phyloP scores from a whole-genome alignment of 768 basidiomycete species.

The Russula dissimulans region DNA sequence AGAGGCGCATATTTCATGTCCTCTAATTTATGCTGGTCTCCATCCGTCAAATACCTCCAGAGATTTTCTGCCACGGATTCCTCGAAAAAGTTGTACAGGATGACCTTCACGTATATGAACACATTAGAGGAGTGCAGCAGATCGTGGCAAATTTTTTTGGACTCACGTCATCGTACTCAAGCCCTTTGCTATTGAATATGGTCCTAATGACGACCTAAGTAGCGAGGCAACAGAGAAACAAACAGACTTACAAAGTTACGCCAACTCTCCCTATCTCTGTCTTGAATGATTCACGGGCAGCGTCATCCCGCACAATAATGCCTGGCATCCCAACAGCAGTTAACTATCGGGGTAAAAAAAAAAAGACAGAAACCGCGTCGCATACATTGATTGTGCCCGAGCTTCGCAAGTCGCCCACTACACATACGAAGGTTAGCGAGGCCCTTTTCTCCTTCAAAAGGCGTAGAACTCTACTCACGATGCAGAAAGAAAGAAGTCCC shows the following conservation, averaged over 20 bases:
- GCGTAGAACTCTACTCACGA: background rate
- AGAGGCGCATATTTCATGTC: background rate
- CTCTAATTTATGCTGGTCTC: background rate
- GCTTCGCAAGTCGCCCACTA: slow-evolving; percentile 43
- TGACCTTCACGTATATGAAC: slow-evolving; percentile 35
- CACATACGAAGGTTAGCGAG: background rate
- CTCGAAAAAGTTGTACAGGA: slow-evolving; percentile 67
- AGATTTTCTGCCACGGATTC: slow-evolving; percentile 40
- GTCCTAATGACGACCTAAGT: slow-evolving; percentile 29
- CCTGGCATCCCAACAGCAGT: slow-evolving; percentile 30
- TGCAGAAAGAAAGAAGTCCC: background rate
- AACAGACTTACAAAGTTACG: slow-evolving; percentile 41
- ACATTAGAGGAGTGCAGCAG: background rate
- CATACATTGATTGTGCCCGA: slow-evolving; percentile 60
- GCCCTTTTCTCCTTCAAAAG: background rate
- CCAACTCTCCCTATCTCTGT: slow-evolving; percentile 48
- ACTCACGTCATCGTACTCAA: slow-evolving; percentile 56
- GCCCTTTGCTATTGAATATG: slow-evolving; percentile 54
- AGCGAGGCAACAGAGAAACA: background rate
- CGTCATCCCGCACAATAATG: slow-evolving; percentile 58
- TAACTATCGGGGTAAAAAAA: background rate
- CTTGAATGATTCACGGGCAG: slow-evolving; percentile 38
- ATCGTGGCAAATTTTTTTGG: background rate
- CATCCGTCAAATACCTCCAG: slow-evolving; percentile 5
- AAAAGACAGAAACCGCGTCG: background rate